Evolutionary conservation across 108 stramenopile species (phyloP).

Genomic region (Bacterosira constricta): DNA sequence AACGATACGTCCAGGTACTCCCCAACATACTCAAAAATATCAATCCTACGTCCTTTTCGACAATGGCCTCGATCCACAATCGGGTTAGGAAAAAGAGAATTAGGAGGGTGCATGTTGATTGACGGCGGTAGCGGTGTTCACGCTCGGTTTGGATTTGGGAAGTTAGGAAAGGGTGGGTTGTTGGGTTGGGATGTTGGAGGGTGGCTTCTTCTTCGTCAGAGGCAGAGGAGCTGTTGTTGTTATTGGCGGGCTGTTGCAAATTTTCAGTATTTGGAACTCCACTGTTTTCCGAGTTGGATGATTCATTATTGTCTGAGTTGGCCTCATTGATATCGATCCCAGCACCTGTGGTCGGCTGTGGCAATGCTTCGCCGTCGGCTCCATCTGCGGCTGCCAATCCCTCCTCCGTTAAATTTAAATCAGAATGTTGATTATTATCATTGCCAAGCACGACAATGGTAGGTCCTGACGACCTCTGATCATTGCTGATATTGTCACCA

Average conservation of each 20-base stretch:
- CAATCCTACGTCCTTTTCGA: conserved; percentile 60
- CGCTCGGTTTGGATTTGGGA: conserved; percentile 62
- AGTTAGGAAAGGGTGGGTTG: conserved; percentile 28
- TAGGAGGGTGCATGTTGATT: conserved; percentile 66
- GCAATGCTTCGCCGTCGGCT: background rate
- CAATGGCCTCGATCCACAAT: conserved; percentile 81
- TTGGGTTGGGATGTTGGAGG: conserved; percentile 5
- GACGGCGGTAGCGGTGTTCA: conserved; percentile 68
- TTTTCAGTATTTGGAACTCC: background rate
- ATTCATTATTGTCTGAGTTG: background rate
- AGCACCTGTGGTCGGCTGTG: background rate
- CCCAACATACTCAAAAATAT: conserved; percentile 68
- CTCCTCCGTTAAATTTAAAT: too few species aligned
- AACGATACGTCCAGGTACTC: conserved; percentile 76
- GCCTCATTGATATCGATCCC: background rate
- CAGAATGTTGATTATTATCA: background rate
- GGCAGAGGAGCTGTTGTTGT: too few species aligned
- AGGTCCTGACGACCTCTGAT: background rate
- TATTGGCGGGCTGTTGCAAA: too few species aligned
- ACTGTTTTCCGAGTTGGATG: background rate
- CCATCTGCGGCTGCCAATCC: too few species aligned
- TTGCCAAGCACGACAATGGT: background rate
- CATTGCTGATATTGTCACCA: background rate
- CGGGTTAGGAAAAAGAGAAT: conserved; percentile 74
- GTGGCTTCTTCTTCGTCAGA: too few species aligned